Evolutionary conservation across 1,284 basidiomycete genomes (phyloP), one percentile per base, ranked within the genome.

Genomic region (Pascua sp.): DNA sequence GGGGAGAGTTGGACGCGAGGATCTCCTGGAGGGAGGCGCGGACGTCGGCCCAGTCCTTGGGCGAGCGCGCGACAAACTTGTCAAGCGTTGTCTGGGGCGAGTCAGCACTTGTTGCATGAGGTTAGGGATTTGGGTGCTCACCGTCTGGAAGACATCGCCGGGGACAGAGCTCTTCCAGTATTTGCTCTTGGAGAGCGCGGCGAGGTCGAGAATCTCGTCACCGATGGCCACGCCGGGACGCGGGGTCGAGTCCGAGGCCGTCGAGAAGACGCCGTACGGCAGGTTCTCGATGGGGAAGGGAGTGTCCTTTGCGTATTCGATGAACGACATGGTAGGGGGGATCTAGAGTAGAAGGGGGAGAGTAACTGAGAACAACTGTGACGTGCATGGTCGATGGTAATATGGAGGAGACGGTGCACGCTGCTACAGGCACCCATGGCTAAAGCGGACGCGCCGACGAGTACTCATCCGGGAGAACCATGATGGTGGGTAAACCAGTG

Each of bases 241-340:
- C 12, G 45, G 24, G 11, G n/a, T 13, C 5, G 15, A 8, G 44
- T 53, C 18, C 7, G 32, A 36, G 17, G 10, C 49, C 15, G 57
- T 59, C 48, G 57, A 59, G 57, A 62, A 62, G 12, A 59, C 56
- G 46, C 60, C 60, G 42, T 52, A 50, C 1, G 60, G 60, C 48
- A 58, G 55, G 57, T 62, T 62, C 55, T 62, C 55, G 54, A 59
- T 57, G 9, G 61, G 61, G 56, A 61, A 65, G 8, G 52, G 57
- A 47, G 44, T 42, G 44, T 60, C 59, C 40, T 55, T 48, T 37
- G 47, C 7, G 55, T 56, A 56, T 48, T 50, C 44, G 49, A 60
- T 40, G 39, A 60, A 60, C 16, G 50, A 52, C 50, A 52, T 56
- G 36, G 16, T 42, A 40, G 17, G 8, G n/a, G 42, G 5, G 24